phyloP scores from a whole-genome alignment of 2,329 filamentous ascomycete genomes.

The Cladorrhinum sp. region DNA sequence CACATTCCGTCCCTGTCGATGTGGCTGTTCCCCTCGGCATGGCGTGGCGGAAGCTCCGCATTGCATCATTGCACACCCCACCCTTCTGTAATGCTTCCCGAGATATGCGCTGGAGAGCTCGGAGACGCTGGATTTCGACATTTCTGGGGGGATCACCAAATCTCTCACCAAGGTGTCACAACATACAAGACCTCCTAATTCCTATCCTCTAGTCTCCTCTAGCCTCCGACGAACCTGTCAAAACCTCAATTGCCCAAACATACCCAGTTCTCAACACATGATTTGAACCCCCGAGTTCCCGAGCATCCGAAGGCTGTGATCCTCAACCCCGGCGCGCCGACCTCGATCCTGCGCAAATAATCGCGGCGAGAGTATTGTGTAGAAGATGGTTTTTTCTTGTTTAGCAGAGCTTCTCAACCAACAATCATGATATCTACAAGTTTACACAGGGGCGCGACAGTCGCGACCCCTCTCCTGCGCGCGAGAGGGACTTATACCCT shows the following conservation, averaged over 20 bases:
- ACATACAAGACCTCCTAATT: background rate
- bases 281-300: background rate
- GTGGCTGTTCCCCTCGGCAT: constrained; percentile 6
- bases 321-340: constrained; percentile 15
- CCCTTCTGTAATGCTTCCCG: constrained; percentile 6
- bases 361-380: no score
- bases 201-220: background rate
- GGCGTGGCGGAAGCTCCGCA: constrained; percentile 14
- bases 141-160: constrained; percentile 7
- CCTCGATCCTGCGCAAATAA: no score
- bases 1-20: background rate
- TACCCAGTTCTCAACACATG: background rate
- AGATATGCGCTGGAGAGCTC: constrained; percentile 6
- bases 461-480: constrained; percentile 9
- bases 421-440: constrained; percentile 24
- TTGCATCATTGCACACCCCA: constrained; percentile 25
- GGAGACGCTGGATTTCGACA: constrained; percentile 8
- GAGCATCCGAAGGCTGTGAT: background rate
- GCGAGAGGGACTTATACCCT: constrained; percentile 5
- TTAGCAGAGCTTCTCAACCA: constrained; percentile 18
- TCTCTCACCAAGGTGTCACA: background rate
- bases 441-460: constrained; percentile 15
- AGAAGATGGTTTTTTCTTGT: constrained; percentile 15
- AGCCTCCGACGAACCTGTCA: background rate
- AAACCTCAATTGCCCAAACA: background rate